Base-by-base conservation (phyloP, 1,284 basidiomycete genomes). In the Ustilago tritici region DNA sequence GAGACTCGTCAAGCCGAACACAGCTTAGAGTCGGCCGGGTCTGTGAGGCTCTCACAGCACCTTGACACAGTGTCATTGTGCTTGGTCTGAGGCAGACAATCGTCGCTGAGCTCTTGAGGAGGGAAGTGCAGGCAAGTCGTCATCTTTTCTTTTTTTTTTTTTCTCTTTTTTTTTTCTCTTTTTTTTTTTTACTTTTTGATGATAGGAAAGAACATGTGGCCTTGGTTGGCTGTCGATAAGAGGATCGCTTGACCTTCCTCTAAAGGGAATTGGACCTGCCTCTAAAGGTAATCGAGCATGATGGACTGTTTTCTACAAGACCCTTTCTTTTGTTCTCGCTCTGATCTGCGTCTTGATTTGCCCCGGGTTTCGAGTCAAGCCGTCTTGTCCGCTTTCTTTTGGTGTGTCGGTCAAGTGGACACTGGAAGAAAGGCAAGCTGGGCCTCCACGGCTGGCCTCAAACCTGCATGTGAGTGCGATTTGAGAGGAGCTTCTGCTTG, bases 231-330 rank as follows among this genome's bases (percentile, higher is more conserved):
- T 31, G 14, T 50, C 56, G 71, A 74, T 74, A 74, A 74, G 71
- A 14, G 53, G 36, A 69, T 74, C 61, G 32, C 28, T 31, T 1
- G 17, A 43, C 70, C 66, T 76, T 63, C 74, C 74, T 77, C 56
- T 77, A 72, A 77, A 72, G 75, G 75, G 31, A 77, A 77, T 72
- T 76, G 12, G 34, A 38, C n/a, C 56, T 76, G 55, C 68, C 73
- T 76, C 40, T 76, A 76, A 70, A 64, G 72, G 72, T 58, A 75
- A 67, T 40, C 28, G 28, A 28, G 56, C 11, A 12, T 14, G 36
- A 19, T 31, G 28, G 56, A n/a, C 15, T 15, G 40, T 57, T 40
- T 73, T 70, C 61, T 58, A 61, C 41, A 54, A 43, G 53, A 50
- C 28, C 34, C 52, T 35, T 56, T 40, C 23, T 23, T 40, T 32